Conservation (phyloP, 2,329 filamentous ascomycete genomes). For the Zasmidium citrigriseum region DNA sequence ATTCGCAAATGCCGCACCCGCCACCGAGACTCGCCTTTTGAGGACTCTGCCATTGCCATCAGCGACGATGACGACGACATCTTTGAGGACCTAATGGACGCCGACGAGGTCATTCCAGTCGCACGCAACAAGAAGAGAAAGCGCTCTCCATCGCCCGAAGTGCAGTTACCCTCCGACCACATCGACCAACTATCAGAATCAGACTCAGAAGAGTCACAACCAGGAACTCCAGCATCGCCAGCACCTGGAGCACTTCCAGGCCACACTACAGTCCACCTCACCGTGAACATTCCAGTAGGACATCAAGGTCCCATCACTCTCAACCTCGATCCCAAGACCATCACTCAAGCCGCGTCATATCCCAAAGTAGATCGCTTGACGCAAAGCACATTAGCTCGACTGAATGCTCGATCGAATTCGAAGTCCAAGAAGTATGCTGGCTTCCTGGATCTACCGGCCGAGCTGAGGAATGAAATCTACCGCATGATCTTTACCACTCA, state of each 20-base stretch:
- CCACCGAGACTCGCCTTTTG: conserved; percentile 39
- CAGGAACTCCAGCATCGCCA: neutral
- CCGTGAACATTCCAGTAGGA: conserved; percentile 49
- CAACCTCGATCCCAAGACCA: conserved; percentile 37
- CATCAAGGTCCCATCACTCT: conserved; percentile 49
- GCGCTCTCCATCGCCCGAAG: conserved; percentile 29
- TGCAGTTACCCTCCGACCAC: conserved; percentile 21
- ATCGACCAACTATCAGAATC: conserved; percentile 20
- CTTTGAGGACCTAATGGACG: conserved; percentile 35
- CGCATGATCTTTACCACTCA: conserved; percentile 42
- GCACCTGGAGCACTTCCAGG: conserved; percentile 3
- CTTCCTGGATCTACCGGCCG: conserved; percentile 40
- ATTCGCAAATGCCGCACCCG: conserved; percentile 42
- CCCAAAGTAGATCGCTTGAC: conserved; percentile 11
- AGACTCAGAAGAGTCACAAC: conserved; percentile 1
- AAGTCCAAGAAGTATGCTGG: conserved; percentile 20
- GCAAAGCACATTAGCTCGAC: conserved; percentile 17
- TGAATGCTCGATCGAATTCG: conserved; percentile 22
- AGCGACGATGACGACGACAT: conserved; percentile 37
- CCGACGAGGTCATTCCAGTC: conserved; percentile 32
- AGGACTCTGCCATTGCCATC: conserved; percentile 40
- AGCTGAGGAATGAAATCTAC: conserved; percentile 53
- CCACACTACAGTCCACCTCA: conserved; percentile 38
- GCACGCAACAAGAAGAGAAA: conserved; percentile 32
- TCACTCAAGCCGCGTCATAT: conserved; percentile 5